Percentiles rank a stretch among this genome's conserved stretches.
phyloP scores from a whole-genome alignment of 2,329 filamentous ascomycete species.

The Aspergillus nomiae region DNA sequence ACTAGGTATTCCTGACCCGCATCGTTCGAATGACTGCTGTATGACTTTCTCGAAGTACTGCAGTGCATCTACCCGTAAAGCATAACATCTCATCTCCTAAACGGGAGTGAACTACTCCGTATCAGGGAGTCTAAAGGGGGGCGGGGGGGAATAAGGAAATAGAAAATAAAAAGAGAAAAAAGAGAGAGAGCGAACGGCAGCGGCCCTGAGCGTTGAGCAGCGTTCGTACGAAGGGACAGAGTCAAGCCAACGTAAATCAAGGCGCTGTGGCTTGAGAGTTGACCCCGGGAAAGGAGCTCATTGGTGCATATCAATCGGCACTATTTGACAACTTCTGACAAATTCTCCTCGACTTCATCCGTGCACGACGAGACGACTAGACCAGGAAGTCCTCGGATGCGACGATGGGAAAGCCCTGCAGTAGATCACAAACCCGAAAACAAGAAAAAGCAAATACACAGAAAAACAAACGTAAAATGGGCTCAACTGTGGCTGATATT shows the following conservation, averaged over 20 bases:
- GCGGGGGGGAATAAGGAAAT: no score
- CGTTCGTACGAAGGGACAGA: constrained; percentile 12
- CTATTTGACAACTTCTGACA: constrained; percentile 22
- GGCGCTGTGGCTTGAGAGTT: constrained; percentile 2
- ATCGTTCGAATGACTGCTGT: background rate
- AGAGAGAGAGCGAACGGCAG: constrained; percentile 2
- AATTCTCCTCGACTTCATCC: constrained; percentile 8
- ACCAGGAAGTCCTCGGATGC: background rate
- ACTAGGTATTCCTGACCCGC: background rate
- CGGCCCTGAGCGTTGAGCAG: constrained; percentile 18
- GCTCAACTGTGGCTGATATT: constrained; percentile 5
- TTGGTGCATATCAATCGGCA: constrained; percentile 11
- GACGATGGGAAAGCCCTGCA: background rate
- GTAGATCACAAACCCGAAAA: background rate
- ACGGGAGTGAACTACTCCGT: no score
- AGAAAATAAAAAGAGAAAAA: background rate
- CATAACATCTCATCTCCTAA: background rate
- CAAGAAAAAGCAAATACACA: background rate
- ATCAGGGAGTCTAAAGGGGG: background rate
- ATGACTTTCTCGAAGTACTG: background rate
- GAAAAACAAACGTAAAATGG: background rate
- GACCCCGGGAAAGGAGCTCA: background rate
- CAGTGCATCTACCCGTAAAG: background rate
- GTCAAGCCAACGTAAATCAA: constrained; percentile 8
- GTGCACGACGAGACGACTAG: background rate